phyloP scores from a whole-genome alignment of 805 yeast genomes.

The Candida anglica region DNA sequence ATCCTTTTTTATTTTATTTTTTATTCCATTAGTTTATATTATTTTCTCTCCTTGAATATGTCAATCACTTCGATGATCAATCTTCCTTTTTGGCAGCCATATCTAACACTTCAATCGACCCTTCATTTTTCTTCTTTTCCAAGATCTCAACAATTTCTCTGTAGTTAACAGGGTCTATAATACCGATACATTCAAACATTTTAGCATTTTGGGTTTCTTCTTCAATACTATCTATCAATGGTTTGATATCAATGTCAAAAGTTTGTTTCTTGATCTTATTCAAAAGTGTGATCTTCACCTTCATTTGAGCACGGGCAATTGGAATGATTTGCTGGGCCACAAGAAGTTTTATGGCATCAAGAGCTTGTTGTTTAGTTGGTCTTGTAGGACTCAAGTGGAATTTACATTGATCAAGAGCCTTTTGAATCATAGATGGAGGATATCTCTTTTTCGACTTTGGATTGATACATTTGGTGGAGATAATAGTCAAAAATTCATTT shows the following conservation, averaged over 20 bases:
- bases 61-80: too few species aligned
- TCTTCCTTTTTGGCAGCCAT: too few species aligned
- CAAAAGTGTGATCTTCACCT: slow-evolving; percentile 60
- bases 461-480: slow-evolving; percentile 87
- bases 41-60: too few species aligned
- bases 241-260: slow-evolving; percentile 28
- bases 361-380: slow-evolving; percentile 81
- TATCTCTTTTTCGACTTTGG: slow-evolving; percentile 87
- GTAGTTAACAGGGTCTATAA: slow-evolving; percentile 84
- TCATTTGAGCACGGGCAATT: slow-evolving; percentile 92
- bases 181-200: slow-evolving; percentile 44
- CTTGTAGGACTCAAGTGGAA: slow-evolving; percentile 72
- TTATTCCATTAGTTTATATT: too few species aligned
- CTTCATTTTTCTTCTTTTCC: slow-evolving; percentile 49
- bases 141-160: slow-evolving; percentile 64
- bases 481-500: slow-evolving; percentile 76
- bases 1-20: too few species aligned
- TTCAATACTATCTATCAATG: slow-evolving; percentile 33
- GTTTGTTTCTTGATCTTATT: slow-evolving; percentile 47
- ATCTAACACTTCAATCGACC: slow-evolving; percentile 77
- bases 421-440: slow-evolving; percentile 91
- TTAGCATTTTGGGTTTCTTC: slow-evolving; percentile 42
- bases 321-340: slow-evolving; percentile 82
- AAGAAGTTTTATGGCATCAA: slow-evolving; percentile 81
- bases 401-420: slow-evolving; percentile 72